A percentile compares a stretch with the other conserved stretches of the same genome.
These are phyloP conservation scores for Volutella citrinella DNA, from an alignment of 2,329 filamentous ascomycete genomes.

Conservation along the genomic window DNA sequence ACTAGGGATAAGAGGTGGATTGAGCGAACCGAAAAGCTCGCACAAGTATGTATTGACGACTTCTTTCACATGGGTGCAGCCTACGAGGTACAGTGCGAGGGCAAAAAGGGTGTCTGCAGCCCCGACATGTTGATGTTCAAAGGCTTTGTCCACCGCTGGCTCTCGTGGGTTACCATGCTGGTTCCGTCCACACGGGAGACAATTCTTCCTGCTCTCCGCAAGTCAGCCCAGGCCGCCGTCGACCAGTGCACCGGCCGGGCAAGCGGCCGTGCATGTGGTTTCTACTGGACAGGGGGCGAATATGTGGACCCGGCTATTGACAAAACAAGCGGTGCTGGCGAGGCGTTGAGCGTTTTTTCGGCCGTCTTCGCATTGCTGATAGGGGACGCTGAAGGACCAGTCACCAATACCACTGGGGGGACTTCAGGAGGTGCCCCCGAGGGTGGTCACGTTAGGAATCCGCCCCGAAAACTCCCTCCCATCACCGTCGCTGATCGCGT, in stretches of 20 bases:
- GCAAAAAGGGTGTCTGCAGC: slow-evolving; percentile 54
- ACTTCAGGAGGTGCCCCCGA: slow-evolving; percentile 42
- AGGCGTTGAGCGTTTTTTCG: slow-evolving; percentile 56
- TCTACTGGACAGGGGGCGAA: slow-evolving; percentile 54
- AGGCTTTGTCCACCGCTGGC: slow-evolving; percentile 65
- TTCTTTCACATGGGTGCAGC: slow-evolving; percentile 60
- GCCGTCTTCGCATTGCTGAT: slow-evolving; percentile 51
- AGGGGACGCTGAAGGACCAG: slow-evolving; percentile 35
- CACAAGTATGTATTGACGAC: slow-evolving; percentile 45
- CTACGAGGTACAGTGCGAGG: slow-evolving; percentile 66
- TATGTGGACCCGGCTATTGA: slow-evolving; percentile 47
- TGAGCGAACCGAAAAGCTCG: slow-evolving; percentile 50
- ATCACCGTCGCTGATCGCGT: too few species aligned
- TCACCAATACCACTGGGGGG: slow-evolving; percentile 49
- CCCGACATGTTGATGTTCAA: slow-evolving; percentile 73
- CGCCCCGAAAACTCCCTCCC: too few species aligned
- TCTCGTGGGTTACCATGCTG: slow-evolving; percentile 58
- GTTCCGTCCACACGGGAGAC: slow-evolving; percentile 54
- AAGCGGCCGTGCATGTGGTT: slow-evolving; percentile 59
- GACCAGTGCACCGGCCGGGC: slow-evolving; percentile 60
- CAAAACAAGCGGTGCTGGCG: slow-evolving; percentile 55
- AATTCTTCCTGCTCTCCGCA: slow-evolving; percentile 57
- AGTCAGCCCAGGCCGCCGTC: slow-evolving; percentile 58
- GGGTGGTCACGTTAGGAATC: too few species aligned
- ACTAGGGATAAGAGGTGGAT: slow-evolving; percentile 55